These are phyloP conservation scores for Podaxis carcinomalis DNA, from an alignment of 768 basidiomycete species.

Conservation along the genomic window DNA sequence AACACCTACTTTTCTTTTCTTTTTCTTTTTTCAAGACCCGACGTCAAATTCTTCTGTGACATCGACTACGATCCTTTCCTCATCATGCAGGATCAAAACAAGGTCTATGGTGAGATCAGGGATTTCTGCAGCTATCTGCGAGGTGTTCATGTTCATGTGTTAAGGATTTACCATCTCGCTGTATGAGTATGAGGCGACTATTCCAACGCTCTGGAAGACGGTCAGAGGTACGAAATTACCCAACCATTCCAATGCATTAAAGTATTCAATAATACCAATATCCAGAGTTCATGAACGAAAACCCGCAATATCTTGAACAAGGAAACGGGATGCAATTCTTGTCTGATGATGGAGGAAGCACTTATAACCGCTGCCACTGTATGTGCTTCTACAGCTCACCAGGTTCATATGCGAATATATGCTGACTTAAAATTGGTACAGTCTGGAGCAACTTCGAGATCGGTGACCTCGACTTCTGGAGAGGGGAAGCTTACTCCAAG, in stretches of 20 bases:
- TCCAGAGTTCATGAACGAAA: conserved; percentile 67
- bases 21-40: conserved; percentile 47
- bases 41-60: conserved; percentile 85
- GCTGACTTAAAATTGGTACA: conserved; percentile 22
- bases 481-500: conserved; percentile 73
- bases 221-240: conserved; percentile 52
- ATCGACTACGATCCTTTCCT: conserved; percentile 85
- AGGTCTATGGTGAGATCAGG: conserved; percentile 65
- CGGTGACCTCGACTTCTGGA: conserved; percentile 79
- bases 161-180: conserved; percentile 79
- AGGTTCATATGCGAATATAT: not conserved
- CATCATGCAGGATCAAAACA: conserved; percentile 80
- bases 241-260: not conserved
- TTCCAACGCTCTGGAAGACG: conserved; percentile 79
- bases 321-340: conserved; percentile 82
- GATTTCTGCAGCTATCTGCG: not conserved
- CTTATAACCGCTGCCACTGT: conserved; percentile 79
- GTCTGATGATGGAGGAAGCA: conserved; percentile 69
- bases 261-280: not conserved
- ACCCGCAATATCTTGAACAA: conserved; percentile 55
- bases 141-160: conserved; percentile 14
- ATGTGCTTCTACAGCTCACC: conserved; percentile 16
- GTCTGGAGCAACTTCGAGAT: conserved; percentile 97
- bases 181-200: conserved; percentile 81
- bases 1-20: not conserved